These are phyloP conservation scores for Phylloporus sp. DNA, from an alignment of 768 basidiomycete species.

Conservation along the genomic window DNA sequence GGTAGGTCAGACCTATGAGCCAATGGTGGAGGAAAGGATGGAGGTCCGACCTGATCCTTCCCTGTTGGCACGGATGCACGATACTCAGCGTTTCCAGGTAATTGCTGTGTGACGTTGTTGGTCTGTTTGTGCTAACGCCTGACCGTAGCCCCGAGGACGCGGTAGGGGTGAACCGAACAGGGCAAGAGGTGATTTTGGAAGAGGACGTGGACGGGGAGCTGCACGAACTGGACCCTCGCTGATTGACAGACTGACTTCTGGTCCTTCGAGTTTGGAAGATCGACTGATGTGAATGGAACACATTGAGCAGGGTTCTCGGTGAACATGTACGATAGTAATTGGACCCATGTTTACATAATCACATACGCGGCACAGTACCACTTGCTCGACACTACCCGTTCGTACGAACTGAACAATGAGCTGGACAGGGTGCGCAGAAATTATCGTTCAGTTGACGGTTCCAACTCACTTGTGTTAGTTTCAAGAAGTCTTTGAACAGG, in stretches of 20 bases:
- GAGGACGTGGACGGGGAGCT: slow-evolving; percentile 20
- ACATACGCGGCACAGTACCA: background rate
- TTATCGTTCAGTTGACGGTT: background rate
- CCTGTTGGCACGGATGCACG: slow-evolving; percentile 24
- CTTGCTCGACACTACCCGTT: too few relatives aligned
- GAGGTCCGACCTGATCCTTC: slow-evolving; percentile 14
- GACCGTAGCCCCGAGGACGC: slow-evolving; percentile 19
- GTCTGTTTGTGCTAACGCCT: background rate
- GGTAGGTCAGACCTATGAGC: slow-evolving; percentile 11
- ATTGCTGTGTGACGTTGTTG: background rate
- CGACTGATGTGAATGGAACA: slow-evolving; percentile 15
- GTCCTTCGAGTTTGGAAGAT: slow-evolving; percentile 15
- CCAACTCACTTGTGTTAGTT: slow-evolving; percentile 39
- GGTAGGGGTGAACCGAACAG: slow-evolving; percentile 17
- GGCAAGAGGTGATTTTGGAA: slow-evolving; percentile 18
- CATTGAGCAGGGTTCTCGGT: background rate
- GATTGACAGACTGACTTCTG: slow-evolving; percentile 13
- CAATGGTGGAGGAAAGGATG: slow-evolving; percentile 9
- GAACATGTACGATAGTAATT: too few relatives aligned
- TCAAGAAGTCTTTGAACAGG: slow-evolving; percentile 91
- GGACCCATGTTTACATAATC: slow-evolving; percentile 19
- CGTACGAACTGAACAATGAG: too few relatives aligned
- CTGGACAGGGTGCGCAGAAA: slow-evolving; percentile 45
- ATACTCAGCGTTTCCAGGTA: slow-evolving; percentile 20
- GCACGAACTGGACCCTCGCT: slow-evolving; percentile 17